Base-by-base conservation (phyloP, 129 eudicot species). In the Flaveria robusta region DNA sequence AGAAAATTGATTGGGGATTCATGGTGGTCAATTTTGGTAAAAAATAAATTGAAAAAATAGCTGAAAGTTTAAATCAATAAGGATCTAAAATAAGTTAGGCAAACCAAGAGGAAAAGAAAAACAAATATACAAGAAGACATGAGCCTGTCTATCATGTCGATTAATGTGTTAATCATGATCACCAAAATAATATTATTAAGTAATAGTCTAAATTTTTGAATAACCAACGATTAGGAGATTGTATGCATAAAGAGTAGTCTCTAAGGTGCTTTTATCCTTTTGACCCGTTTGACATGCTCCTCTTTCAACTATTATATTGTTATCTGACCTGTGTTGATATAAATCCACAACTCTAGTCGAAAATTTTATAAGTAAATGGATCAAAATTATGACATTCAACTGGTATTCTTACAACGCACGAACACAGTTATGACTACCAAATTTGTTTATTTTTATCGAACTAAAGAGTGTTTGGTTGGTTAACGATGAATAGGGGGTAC, bases 401-500 rank as follows among this genome's bases (percentile, higher is more conserved):
- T 54, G 7, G 62, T 54, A 54, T 8, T 18, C 26, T 54, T 54
- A 22, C 62, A 8, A 39, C 43, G 9, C 43, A 8, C 43, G 9
- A 7, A 52, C 11, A 52, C 2, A 18, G 4, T 54, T 20, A 54
- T 19, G 62, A 54, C 62, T 19, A 37, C 19, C 13, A 3, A 31
- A 65, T 31, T 20, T 46, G 18, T 31, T 22, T 67, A n/a, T 8
- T 65, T 55, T 59, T 23, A 70, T 34, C 43, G 1, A 31, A 31
- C 37, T 70, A 71, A 75, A 70, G 19, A 18, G 63, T 55, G 45
- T 58, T 59, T 14, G 12, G 11, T 64, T 74, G 62, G 66, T 55
- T 27, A 64, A 12, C 68, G 72, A 14, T 80, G 85, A 79, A 73
- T 90, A 93, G 98, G 89, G 98, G 97, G 19, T 93, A 93, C 90